Evolutionary conservation across 371 early-diverging fungal genomes (phyloP), one percentile per base, ranked within the genome.

Genomic region (Mortierella sp.): DNA sequence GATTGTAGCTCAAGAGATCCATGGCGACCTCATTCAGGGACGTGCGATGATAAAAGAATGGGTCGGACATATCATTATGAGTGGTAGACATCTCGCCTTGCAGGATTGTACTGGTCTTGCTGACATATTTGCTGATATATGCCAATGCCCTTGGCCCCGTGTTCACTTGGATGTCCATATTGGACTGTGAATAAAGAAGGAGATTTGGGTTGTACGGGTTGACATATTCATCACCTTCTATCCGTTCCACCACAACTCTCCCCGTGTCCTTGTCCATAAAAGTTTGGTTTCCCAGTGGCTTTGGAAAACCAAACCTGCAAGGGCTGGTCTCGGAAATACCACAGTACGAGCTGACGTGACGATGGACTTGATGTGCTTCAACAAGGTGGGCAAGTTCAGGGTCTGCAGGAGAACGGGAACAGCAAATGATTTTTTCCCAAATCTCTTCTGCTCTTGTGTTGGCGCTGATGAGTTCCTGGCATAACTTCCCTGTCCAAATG

Each of bases 81-180:
- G 7, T 34, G 34, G 5, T 11, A 34, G 34, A 7, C 7, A 50
- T 3, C 23, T 26, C 24, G 17, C 50, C 27, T 27, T 24, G 50
- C 17, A 27, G 24, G 7, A 24, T 11, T 5, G 34, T 34, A 11
- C 11, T 34, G 34, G 34, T 11, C 34, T 34, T 34, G 52, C 24
- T 37, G 17, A 52, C 21, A n/a, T 52, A 52, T 37, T 52, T 52
- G 34, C 21, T 19, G 21, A 52, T 52, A 19, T 52, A 52, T 6
- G 19, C 11, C 2, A 52, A 2, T 17, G 52, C 34, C 6, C 52
- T 6, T 6, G 30, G 37, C 1, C 52, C 52, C 2, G 6, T 14
- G 26, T 52, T 52, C 8, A 52, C 34, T 21, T 52, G 52, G 4
- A 52, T 34, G 21, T 52, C 52, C 31, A 52, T 52, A 5, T 30